A percentile compares a stretch with the other conserved stretches of the same genome.
phyloP scores from a whole-genome alignment of 2,329 filamentous ascomycete species.

The Fusarium sp. region DNA sequence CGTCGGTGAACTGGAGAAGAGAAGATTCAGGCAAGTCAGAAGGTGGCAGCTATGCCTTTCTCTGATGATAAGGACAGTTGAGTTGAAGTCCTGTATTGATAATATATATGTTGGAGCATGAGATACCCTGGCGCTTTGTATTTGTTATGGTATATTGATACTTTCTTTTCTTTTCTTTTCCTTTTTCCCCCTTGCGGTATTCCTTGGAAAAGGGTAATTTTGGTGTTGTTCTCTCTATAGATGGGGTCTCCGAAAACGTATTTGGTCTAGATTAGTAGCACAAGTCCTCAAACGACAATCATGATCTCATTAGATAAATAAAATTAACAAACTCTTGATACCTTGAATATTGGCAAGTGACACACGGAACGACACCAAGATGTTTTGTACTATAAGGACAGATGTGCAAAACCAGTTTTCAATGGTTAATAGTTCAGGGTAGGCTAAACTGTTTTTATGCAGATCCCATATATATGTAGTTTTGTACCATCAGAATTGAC shows the following conservation, averaged over 20 bases:
- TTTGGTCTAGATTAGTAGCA: neutral
- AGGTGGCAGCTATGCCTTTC: conserved; percentile 38
- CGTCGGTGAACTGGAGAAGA: conserved; percentile 25
- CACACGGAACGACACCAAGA: neutral
- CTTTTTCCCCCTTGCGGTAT: neutral
- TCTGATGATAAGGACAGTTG: conserved; percentile 12
- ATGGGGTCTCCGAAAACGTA: no score
- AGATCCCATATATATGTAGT: neutral
- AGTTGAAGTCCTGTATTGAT: neutral
- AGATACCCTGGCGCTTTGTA: conserved; percentile 21
- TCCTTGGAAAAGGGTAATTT: neutral
- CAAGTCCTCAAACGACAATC: neutral
- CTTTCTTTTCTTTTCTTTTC: neutral
- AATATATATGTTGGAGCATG: neutral
- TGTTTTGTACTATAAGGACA: no score
- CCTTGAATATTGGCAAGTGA: neutral
- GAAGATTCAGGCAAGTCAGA: conserved; percentile 36
- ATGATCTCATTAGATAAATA: neutral
- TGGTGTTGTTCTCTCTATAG: neutral
- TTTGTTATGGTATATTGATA: neutral
- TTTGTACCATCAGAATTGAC: neutral
- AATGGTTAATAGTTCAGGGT: neutral
- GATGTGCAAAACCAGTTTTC: neutral
- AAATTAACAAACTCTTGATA: neutral
- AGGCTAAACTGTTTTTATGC: neutral